These are phyloP conservation scores for Nicotiana undulata DNA, from an alignment of 257 asterid species.

Conservation along the genomic window DNA sequence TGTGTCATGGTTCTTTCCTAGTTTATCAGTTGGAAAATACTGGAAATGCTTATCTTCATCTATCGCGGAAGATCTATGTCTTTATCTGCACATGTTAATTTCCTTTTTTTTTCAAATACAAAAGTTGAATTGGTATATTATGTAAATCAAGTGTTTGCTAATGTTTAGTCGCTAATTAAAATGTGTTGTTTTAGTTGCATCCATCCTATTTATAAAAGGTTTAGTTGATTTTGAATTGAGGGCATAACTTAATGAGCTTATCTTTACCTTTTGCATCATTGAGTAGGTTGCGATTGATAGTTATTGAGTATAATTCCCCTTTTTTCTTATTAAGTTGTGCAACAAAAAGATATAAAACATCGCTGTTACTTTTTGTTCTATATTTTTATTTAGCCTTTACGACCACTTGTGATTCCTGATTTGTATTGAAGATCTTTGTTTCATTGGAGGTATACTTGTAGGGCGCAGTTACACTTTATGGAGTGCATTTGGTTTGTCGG, in stretches of 20 bases:
- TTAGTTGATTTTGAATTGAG: not conserved
- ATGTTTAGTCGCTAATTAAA: not conserved
- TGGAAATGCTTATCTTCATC: not conserved
- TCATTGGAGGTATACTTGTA: constrained; percentile 2
- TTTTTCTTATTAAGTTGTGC: not conserved
- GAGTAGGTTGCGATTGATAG: not conserved
- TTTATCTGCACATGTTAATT: not conserved
- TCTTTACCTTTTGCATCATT: not conserved
- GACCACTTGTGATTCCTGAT: not conserved
- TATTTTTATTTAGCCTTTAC: not conserved
- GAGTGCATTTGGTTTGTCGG: constrained; percentile 17
- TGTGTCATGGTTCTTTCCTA: not conserved
- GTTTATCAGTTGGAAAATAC: not conserved
- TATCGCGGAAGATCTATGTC: not conserved
- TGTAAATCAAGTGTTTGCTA: not conserved
- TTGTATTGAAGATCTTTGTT: not conserved
- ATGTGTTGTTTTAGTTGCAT: not conserved
- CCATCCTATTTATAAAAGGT: not conserved
- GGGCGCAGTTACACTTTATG: constrained; percentile 16
- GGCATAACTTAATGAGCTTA: not conserved
- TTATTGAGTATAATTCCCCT: not conserved
- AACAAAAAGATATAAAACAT: not conserved
- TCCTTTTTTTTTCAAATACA: not conserved
- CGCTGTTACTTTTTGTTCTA: not conserved
- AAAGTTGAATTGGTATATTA: not conserved